Evolutionary conservation across 768 basidiomycete species (phyloP), one percentile per base, ranked within the genome.

Genomic region (Pulveroboletus ravenelii): DNA sequence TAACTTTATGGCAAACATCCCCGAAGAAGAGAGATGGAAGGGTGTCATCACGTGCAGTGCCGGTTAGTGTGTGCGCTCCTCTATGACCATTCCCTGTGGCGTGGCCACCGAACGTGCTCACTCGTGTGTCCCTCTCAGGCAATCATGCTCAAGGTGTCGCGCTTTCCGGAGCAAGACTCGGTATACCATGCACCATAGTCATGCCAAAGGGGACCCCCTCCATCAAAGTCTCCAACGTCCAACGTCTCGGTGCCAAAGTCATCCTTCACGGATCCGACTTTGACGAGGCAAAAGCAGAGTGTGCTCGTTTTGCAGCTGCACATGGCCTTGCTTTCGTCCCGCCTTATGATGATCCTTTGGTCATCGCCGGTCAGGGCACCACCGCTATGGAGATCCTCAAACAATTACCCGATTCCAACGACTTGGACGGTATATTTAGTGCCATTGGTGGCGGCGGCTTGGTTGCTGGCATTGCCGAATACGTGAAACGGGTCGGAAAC

Each of bases 141-240:
- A 99, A 99, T 63, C 96, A 99, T 68, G 96, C 96, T 0, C 96
- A 99, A 69, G 96, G 96, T 23, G 96, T 99, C 44, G 96, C 96
- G 3, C 78, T 98, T 42, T 93, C 96, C n/a, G 92, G 95, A 10
- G 71, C 82, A 41, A 82, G 84, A 50, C 81, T 99, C 27, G 80
- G 79, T 31, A 88, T 98, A 53, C 93, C 96, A 4, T 96, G 93
- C 56, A 97, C 93, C n/a, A 98, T 99, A 62, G 92, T 99, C 54
- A 98, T 99, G 96, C 96, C 96, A 1, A 74, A 85, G 37, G 90
- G 84, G 13, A 98, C 96, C 3, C 96, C 96, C 1, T 79, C 87
- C 36, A 99, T 99, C 78, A 99, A 99, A 73, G 90, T 94, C 64
- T 78, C 84, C 52, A 97, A 95, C 61, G 96, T 96, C 25, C 82